A percentile compares a stretch with the other conserved stretches of the same genome.
Conservation (phyloP, 208 protist species). For the Giardia duodenalis region DNA sequence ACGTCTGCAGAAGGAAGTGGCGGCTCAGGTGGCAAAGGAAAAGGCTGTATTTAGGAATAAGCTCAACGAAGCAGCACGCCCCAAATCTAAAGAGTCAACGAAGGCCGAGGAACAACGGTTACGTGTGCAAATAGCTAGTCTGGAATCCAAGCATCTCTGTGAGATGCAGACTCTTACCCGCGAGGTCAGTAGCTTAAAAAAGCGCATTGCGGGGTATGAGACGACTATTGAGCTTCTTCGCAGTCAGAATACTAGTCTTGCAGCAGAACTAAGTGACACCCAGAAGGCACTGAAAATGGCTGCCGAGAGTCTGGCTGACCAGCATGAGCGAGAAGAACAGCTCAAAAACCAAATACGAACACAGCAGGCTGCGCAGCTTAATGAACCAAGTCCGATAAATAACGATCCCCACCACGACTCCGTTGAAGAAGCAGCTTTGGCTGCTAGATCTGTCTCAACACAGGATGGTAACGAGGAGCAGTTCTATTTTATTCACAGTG, state of each 20-base stretch:
- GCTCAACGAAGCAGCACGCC: background rate
- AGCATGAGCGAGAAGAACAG: too few relatives aligned
- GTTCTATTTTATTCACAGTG: too few relatives aligned
- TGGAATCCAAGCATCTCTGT: background rate
- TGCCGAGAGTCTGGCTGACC: too few relatives aligned
- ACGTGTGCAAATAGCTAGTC: background rate
- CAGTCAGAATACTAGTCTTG: background rate
- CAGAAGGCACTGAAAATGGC: background rate
- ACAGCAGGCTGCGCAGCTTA: too few relatives aligned
- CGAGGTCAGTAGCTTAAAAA: background rate
- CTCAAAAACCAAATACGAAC: too few relatives aligned
- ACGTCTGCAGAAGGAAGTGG: background rate
- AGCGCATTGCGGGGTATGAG: background rate
- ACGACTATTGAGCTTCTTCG: background rate
- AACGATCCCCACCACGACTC: too few relatives aligned
- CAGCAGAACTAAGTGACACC: background rate
- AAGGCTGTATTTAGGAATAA: background rate
- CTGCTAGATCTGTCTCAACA: too few relatives aligned
- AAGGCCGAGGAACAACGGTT: background rate
- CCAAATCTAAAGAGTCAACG: background rate
- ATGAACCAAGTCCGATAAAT: too few relatives aligned
- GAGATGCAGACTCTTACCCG: background rate
- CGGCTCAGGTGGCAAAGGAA: background rate
- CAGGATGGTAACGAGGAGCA: too few relatives aligned
- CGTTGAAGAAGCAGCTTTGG: too few relatives aligned